These are phyloP conservation scores for Cornus controversa DNA, from an alignment of 148 eudicot genomes.

Conservation along the genomic window DNA sequence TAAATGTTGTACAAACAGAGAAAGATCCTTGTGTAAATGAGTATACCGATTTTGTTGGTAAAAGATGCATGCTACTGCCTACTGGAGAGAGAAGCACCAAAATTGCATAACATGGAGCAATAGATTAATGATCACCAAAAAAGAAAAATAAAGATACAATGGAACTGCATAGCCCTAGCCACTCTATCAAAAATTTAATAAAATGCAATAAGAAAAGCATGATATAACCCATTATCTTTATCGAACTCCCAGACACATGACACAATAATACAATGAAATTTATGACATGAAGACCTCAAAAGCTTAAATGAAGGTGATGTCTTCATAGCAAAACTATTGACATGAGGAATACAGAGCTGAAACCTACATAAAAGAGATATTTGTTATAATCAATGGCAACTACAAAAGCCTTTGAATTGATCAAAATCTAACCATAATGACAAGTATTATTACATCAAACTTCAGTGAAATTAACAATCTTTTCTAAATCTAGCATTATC, in stretches of 20 bases:
- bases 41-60: neutral
- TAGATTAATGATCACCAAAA: neutral
- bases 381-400: too few species aligned
- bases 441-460: too few species aligned
- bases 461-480: too few species aligned
- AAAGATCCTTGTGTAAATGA: neutral
- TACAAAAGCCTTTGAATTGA: too few species aligned
- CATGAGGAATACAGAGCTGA: too few species aligned
- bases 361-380: too few species aligned
- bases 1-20: neutral
- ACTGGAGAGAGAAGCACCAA: constrained; percentile 3
- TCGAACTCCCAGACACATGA: too few species aligned
- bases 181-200: neutral
- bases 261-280: neutral
- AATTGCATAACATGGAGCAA: neutral
- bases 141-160: neutral
- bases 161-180: neutral
- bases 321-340: neutral
- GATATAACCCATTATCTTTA: too few species aligned
- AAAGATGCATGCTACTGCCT: neutral
- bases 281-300: neutral
- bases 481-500: too few species aligned
- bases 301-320: neutral
- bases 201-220: neutral
- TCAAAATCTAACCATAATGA: too few species aligned